Percentiles rank a stretch among this genome's conserved stretches.
phyloP scores from a whole-genome alignment of 2,329 filamentous ascomycete genomes.

The Sphaerulina populicola region DNA sequence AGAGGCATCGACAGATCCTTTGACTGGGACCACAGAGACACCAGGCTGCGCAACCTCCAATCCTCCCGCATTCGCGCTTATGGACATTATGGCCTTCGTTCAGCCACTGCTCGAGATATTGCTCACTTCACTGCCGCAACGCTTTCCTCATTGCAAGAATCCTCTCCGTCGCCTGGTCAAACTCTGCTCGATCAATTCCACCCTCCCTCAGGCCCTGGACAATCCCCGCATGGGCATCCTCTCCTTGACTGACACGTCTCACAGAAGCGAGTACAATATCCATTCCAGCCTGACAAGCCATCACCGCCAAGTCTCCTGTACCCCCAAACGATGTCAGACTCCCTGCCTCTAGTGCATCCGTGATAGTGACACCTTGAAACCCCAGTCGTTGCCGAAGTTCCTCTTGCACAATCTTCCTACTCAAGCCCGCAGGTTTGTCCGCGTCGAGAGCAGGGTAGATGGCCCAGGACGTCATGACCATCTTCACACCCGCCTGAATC shows the following conservation, averaged over 20 bases:
- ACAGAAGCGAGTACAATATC: constrained; percentile 15
- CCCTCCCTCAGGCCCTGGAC: constrained; percentile 9
- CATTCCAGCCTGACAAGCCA: constrained; percentile 14
- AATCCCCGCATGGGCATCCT: constrained; percentile 8
- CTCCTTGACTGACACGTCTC: constrained; percentile 10
- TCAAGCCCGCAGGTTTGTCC: constrained; percentile 11
- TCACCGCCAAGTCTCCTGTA: constrained; percentile 10
- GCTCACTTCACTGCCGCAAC: background rate
- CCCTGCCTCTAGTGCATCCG: constrained; percentile 18
- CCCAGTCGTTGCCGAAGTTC: constrained; percentile 13
- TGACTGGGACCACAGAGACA: no score
- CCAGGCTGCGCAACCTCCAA: no score
- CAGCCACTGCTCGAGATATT: no score
- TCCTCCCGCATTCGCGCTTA: no score
- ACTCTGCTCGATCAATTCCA: constrained; percentile 9
- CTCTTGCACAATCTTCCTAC: constrained; percentile 9
- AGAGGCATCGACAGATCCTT: no score
- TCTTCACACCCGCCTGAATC: constrained; percentile 8
- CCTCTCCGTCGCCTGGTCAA: constrained; percentile 11
- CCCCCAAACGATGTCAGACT: constrained; percentile 12
- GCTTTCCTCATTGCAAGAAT: constrained; percentile 11
- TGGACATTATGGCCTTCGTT: no score
- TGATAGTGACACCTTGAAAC: constrained; percentile 17
- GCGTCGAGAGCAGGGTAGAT: constrained; percentile 15
- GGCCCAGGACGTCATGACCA: constrained; percentile 18